Percentiles rank a stretch among this genome's conserved stretches.
phyloP scores from a whole-genome alignment of 2,329 filamentous ascomycete species.

The Botrytis elliptica region DNA sequence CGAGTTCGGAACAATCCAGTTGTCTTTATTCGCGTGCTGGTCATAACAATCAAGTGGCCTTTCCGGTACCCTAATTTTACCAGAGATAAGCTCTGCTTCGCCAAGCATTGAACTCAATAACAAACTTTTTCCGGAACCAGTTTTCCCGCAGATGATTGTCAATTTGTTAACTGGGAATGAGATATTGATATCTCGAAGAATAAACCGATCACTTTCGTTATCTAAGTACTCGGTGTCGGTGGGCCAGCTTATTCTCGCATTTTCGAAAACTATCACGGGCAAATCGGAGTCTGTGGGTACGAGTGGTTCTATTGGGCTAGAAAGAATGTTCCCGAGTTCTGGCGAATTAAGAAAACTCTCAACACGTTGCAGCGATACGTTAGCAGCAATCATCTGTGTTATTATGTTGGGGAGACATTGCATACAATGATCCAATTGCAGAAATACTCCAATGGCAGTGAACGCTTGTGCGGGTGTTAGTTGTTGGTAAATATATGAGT shows the following conservation, averaged over 20 bases:
- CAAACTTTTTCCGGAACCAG: slow-evolving; percentile 74
- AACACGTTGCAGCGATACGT: slow-evolving; percentile 68
- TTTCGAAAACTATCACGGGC: slow-evolving; percentile 55
- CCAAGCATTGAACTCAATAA: slow-evolving; percentile 71
- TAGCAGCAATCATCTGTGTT: slow-evolving; percentile 67
- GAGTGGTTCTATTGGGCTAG: slow-evolving; percentile 40
- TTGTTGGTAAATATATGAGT: slow-evolving; percentile 60
- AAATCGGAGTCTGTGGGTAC: slow-evolving; percentile 41
- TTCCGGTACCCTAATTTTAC: slow-evolving; percentile 55
- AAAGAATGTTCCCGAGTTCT: slow-evolving; percentile 56
- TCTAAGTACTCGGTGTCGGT: slow-evolving; percentile 23
- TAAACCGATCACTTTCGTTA: slow-evolving; percentile 45
- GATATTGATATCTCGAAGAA: slow-evolving; percentile 62
- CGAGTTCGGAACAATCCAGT: slow-evolving; percentile 67
- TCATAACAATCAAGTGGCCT: slow-evolving; percentile 53
- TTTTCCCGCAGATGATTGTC: slow-evolving; percentile 72
- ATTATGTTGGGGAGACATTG: slow-evolving; percentile 69
- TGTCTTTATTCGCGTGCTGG: slow-evolving; percentile 53
- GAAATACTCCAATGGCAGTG: slow-evolving; percentile 71
- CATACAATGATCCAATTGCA: slow-evolving; percentile 65
- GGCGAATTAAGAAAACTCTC: slow-evolving; percentile 66
- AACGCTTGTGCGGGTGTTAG: slow-evolving; percentile 73
- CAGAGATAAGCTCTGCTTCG: slow-evolving; percentile 67
- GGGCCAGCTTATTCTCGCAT: slow-evolving; percentile 66
- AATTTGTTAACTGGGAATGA: slow-evolving; percentile 66